Evolutionary conservation across 1,284 basidiomycete genomes (phyloP).

Genomic region (Ustilago bromivora): DNA sequence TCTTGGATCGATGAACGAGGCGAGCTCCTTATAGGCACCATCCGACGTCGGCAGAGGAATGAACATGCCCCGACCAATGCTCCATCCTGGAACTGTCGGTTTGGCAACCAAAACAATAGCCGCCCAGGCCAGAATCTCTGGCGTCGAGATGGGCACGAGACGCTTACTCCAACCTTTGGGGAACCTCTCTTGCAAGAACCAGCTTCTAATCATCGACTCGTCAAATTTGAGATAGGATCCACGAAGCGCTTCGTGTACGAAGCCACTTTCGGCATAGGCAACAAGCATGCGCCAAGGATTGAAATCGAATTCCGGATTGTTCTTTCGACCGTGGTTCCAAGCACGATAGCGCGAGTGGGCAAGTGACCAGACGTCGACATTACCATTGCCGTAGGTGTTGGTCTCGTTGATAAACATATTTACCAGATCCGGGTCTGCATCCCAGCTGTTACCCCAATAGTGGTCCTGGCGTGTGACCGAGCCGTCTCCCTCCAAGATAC

Average conservation of each 20-base stretch:
- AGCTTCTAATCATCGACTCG: constrained; percentile 35
- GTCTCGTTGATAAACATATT: constrained; percentile 41
- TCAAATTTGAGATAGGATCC: constrained; percentile 38
- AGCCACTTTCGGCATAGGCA: constrained; percentile 41
- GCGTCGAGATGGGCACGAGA: constrained; percentile 28
- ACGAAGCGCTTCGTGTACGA: constrained; percentile 37
- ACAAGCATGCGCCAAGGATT: constrained; percentile 48
- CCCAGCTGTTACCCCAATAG: constrained; percentile 47
- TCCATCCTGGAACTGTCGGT: constrained; percentile 39
- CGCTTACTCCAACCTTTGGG: constrained; percentile 38
- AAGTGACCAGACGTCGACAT: constrained; percentile 27
- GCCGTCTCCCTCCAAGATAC: constrained; percentile 39
- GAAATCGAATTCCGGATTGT: constrained; percentile 41
- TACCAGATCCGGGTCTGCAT: constrained; percentile 23
- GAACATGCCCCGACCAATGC: constrained; percentile 32
- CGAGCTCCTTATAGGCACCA: constrained; percentile 22
- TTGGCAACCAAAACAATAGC: constrained; percentile 21
- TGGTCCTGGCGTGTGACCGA: constrained; percentile 43
- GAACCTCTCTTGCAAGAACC: constrained; percentile 39
- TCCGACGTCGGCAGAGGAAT: constrained; percentile 32
- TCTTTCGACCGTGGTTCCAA: constrained; percentile 12
- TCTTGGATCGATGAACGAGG: constrained; percentile 27
- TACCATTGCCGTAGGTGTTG: constrained; percentile 34
- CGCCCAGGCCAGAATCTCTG: constrained; percentile 41
- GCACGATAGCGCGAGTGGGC: constrained; percentile 38